Conservation (phyloP, 495 filamentous ascomycete species). For the Articulospora tetracladia region DNA sequence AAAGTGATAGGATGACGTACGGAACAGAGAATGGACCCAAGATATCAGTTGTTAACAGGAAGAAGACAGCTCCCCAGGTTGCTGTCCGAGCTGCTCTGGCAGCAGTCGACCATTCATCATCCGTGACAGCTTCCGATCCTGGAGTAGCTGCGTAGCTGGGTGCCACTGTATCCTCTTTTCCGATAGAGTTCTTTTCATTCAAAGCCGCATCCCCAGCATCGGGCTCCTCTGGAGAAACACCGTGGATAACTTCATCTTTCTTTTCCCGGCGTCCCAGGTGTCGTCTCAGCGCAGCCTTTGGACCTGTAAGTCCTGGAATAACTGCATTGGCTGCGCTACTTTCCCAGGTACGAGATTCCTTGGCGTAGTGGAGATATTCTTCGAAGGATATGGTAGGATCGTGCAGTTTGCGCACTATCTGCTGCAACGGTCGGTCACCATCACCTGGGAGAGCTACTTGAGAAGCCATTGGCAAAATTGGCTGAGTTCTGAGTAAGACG, state of each 20-base stretch:
- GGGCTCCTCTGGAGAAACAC: too few relatives aligned
- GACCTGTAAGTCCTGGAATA: background rate
- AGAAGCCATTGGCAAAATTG: background rate
- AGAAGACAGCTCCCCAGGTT: constrained; percentile 47
- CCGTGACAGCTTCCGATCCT: constrained; percentile 12
- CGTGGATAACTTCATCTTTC: background rate
- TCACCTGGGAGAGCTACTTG: background rate
- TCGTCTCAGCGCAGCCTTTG: constrained; percentile 20
- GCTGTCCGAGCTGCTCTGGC: constrained; percentile 42
- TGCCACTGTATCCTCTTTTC: constrained; percentile 3
- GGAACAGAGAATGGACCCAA: constrained; percentile 50
- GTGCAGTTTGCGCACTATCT: background rate
- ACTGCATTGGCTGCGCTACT: too few relatives aligned
- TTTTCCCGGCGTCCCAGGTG: constrained; percentile 3
- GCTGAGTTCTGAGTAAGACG: too few relatives aligned
- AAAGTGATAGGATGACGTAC: background rate
- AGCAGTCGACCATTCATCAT: constrained; percentile 36
- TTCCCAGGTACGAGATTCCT: constrained; percentile 39
- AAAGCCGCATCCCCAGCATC: constrained; percentile 3
- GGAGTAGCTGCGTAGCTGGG: constrained; percentile 6
- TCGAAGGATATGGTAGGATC: constrained; percentile 23
- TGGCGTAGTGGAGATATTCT: constrained; percentile 47
- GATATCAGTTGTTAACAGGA: constrained; percentile 53
- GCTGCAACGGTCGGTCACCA: background rate
- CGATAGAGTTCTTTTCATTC: constrained; percentile 6